Base-by-base conservation (phyloP, 345 rosid genomes). In the Sisymbrium irio region DNA sequence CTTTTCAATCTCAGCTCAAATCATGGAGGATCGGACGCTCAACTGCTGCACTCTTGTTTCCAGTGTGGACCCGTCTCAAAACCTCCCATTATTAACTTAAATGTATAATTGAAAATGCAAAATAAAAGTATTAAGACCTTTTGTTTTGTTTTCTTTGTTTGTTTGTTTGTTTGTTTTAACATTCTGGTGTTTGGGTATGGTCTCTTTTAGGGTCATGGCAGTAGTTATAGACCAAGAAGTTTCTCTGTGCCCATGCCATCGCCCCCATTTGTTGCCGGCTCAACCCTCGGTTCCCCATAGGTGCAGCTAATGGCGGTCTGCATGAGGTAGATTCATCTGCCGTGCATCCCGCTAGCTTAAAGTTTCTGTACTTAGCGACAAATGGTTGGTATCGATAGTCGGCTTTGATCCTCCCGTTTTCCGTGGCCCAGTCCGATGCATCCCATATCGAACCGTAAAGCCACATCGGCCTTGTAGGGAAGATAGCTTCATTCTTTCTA, bases 401-500 rank as follows among this genome's bases (percentile, higher is more conserved):
- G 0, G 88, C 97, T 75, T 83, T 88, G 84, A 91, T 88, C 47
- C 71, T 91, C 28, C 98, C 98, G 13, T 87, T 73, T 71, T 93
- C 98, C 0, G 98, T 93, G 73, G 98, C 98, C 98, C 97, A 93
- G 2, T 92, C 80, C 0, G 98, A 93, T 25, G 96, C 98, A 68
- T 93, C 98, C 98, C 98, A 91, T 57, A 90, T 77, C 15, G 98
- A 91, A 3, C 98, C 98, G 28, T 89, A 89, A 3, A 85, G 77
- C 84, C 84, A 89, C 97, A 93, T 81, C 14, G 97, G 97, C 58
- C 98, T 82, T 9, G 55, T 53, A 0, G 98, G 98, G 61, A 86
- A 93, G 9, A 87, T 88, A 3, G 82, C 84, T 53, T 84, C 92
- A 46, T 75, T 88, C 70, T 83, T 91, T 49, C 86, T 84, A 17